Base-by-base conservation (phyloP, 2,329 filamentous ascomycete species). In the Fusarium acutatum region DNA sequence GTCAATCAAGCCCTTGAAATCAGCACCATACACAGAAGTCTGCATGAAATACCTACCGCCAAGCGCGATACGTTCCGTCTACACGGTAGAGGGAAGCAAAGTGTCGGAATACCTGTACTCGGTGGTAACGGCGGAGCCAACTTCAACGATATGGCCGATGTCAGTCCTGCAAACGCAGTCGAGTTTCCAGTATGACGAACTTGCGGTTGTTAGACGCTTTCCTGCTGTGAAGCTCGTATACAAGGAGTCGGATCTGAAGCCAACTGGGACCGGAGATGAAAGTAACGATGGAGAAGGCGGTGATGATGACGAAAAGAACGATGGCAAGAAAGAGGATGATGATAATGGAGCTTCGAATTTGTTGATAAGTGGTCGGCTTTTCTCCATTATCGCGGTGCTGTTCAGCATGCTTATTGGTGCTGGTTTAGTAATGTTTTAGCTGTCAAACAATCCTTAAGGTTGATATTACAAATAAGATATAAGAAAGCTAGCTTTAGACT, bases 141-240 rank as follows among this genome's bases (percentile, higher is more conserved):
- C 5, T 10, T 9, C 26, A 3, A 46, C 2, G 26, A 15, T 28
- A 2, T 28, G 1, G 4, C 44, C 26, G 2, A 46, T 46, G 18
- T 3, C 44, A 22, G 9, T 3, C 4, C 11, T 46, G 43, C 43
- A 46, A 15, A 46, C 43, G 6, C 12, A 14, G 43, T 0, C 17
- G 5, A 14, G n/a, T 12, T 43, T 43, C 15, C 10, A 15, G 7
- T 17, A 26, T 3, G 37, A 49, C 4, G 35, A 60, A 2, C 52
- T 52, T 15, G 61, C 15, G 4, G 20, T 74, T 15, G 44, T 17
- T 5, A 64, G 41, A 5, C 17, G n/a, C 2, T 13, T 73, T 14
- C 65, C 64, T 9, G 72, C 60, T 3, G 61, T 78, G 12, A 54
- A 60, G 1, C 43, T 78, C 17, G 46, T 78, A 2, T 62, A 69